These are phyloP conservation scores for Dactylellina haptotyla DNA, from an alignment of 2,329 filamentous ascomycete genomes.

Conservation along the genomic window DNA sequence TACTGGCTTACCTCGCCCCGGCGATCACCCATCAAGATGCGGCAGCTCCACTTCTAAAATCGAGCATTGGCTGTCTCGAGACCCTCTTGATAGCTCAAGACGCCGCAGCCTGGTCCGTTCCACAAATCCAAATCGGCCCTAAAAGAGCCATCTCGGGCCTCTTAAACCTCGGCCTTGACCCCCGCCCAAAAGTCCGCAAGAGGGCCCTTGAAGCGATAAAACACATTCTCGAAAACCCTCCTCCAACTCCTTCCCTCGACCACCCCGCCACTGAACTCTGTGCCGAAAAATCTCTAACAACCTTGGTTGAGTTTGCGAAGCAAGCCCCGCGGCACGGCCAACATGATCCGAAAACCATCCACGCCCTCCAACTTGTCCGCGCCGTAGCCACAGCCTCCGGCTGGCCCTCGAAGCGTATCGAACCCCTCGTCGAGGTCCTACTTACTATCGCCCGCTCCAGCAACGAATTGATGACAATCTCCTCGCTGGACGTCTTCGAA, in stretches of 20 bases:
- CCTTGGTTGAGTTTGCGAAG: conserved; percentile 76
- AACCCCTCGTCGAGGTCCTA: conserved; percentile 86
- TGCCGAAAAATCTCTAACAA: conserved; percentile 86
- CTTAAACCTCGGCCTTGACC: conserved; percentile 83
- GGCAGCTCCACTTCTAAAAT: conserved; percentile 84
- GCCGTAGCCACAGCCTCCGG: conserved; percentile 89
- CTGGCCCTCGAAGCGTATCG: conserved; percentile 97
- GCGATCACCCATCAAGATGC: conserved; percentile 81
- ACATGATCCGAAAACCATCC: conserved; percentile 86
- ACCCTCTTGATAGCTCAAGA: conserved; percentile 92
- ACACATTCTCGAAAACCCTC: conserved; percentile 82
- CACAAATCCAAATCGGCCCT: conserved; percentile 83
- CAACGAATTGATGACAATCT: conserved; percentile 96
- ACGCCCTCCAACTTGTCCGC: conserved; percentile 91
- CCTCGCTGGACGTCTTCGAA: conserved; percentile 96
- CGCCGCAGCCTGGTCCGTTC: conserved; percentile 84
- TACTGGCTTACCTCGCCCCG: conserved; percentile 85
- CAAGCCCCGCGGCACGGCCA: conserved; percentile 77
- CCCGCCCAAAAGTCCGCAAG: conserved; percentile 91
- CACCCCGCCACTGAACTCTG: conserved; percentile 97
- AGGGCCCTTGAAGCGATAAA: conserved; percentile 88
- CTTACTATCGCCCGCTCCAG: conserved; percentile 87
- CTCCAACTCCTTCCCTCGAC: conserved; percentile 89
- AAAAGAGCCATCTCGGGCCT: conserved; percentile 87
- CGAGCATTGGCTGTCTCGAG: conserved; percentile 92